Percentiles rank a stretch among this genome's conserved stretches.
These are phyloP conservation scores for Chlamydomonas schloesseri DNA, from an alignment of 139 green algal species.

Conservation along the genomic window DNA sequence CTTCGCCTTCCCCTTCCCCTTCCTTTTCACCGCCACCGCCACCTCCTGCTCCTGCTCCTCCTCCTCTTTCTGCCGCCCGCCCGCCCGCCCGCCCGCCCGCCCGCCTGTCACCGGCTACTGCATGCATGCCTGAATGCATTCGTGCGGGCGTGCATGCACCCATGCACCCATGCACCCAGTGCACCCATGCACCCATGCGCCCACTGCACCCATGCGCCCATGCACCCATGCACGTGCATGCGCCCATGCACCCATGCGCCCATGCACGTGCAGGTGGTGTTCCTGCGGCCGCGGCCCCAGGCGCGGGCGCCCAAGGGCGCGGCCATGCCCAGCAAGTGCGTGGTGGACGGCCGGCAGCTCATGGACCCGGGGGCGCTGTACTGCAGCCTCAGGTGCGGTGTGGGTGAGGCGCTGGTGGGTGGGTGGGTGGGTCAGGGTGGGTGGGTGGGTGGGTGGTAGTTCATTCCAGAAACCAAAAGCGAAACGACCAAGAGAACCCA, in stretches of 20 bases:
- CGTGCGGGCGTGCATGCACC: too few relatives aligned
- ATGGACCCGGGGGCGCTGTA: constrained; percentile 57
- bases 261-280: constrained; percentile 26
- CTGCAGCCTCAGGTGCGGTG: constrained; percentile 47
- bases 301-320: constrained; percentile 20
- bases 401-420: not conserved
- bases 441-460: too few relatives aligned
- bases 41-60: too few relatives aligned
- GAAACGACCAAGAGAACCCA: too few relatives aligned
- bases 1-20: too few relatives aligned
- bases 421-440: not conserved
- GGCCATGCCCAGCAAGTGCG: constrained; percentile 50
- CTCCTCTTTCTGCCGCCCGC: too few relatives aligned
- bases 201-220: not conserved
- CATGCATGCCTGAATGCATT: too few relatives aligned
- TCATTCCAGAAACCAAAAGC: too few relatives aligned
- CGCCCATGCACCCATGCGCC: not conserved
- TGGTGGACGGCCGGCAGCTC: constrained; percentile 55
- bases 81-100: too few relatives aligned
- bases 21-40: too few relatives aligned
- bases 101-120: too few relatives aligned
- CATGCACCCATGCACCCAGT: not conserved
- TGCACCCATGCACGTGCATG: not conserved
- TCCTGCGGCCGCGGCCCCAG: constrained; percentile 35
- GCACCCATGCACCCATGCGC: not conserved